Percentiles rank a stretch among this genome's conserved stretches.
phyloP scores from a whole-genome alignment of 441 rosid species.

The Metrosideros polymorpha region DNA sequence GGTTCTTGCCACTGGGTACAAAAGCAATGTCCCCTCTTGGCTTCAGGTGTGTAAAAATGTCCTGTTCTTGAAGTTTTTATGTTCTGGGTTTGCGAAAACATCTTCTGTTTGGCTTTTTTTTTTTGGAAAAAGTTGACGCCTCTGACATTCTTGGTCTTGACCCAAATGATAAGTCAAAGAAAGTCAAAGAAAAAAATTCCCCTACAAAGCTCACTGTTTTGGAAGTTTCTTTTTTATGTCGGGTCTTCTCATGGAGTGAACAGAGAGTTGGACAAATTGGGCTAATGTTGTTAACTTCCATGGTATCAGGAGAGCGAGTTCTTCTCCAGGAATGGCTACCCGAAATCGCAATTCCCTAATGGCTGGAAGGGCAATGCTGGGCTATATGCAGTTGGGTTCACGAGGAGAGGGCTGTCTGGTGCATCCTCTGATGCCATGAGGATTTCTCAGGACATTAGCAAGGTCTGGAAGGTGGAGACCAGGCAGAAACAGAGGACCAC shows the following conservation, averaged over 20 bases:
- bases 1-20: constrained; percentile 4
- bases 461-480: neutral
- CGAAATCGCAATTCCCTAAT: neutral
- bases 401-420: constrained; percentile 2
- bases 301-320: neutral
- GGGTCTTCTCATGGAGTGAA: neutral
- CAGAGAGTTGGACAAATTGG: neutral
- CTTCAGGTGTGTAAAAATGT: neutral
- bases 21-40: constrained; percentile 9
- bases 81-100: neutral
- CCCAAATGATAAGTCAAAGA: neutral
- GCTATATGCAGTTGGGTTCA: constrained; percentile 1
- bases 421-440: constrained; percentile 1
- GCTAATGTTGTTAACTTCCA: neutral
- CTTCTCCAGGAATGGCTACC: constrained; percentile 1
- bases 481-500: neutral
- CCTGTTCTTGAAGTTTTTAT: neutral
- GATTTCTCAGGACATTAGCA: neutral
- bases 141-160: neutral
- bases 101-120: neutral
- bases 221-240: neutral
- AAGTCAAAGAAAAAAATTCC: neutral
- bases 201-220: neutral
- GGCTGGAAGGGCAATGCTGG: neutral
- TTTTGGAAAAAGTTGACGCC: neutral